A percentile compares a stretch with the other conserved stretches of the same genome.
Conservation (phyloP, 108 stramenopile genomes). For the Ochromonas danica region DNA sequence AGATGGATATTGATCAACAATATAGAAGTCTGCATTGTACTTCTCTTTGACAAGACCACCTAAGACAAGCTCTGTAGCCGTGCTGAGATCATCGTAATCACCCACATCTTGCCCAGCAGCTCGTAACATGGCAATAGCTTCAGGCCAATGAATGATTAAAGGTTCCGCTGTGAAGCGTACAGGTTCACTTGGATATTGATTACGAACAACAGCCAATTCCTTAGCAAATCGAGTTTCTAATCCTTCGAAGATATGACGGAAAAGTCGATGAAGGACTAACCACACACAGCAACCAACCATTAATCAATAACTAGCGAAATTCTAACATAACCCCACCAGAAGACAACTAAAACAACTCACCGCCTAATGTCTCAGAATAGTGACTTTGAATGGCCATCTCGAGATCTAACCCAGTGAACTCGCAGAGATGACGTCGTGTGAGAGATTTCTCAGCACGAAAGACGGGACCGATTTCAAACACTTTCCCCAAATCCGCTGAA, state of each 20-base stretch:
- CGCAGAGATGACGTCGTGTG: slow-evolving; percentile 84
- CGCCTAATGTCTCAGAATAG: slow-evolving; percentile 77
- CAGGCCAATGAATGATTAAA: slow-evolving; percentile 90
- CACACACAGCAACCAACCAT: background rate
- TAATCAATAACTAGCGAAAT: background rate
- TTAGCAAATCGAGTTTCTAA: slow-evolving; percentile 73
- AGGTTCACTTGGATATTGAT: slow-evolving; percentile 83
- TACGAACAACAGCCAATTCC: slow-evolving; percentile 77
- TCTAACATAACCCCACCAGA: background rate
- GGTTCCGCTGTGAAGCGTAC: slow-evolving; percentile 88
- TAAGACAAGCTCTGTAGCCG: slow-evolving; percentile 78
- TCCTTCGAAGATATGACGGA: slow-evolving; percentile 89
- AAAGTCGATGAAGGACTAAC: slow-evolving; percentile 77
- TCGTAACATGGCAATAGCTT: slow-evolving; percentile 81
- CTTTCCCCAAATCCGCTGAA: slow-evolving; percentile 79
- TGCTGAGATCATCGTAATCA: slow-evolving; percentile 79
- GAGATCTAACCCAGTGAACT: slow-evolving; percentile 92
- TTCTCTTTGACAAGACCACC: slow-evolving; percentile 84
- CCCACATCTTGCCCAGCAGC: slow-evolving; percentile 60
- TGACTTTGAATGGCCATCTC: slow-evolving; percentile 94
- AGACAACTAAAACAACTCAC: background rate
- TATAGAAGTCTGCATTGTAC: slow-evolving; percentile 93
- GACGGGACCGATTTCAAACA: slow-evolving; percentile 91
- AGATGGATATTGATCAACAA: slow-evolving; percentile 90
- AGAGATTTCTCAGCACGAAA: slow-evolving; percentile 93